Conservation (phyloP, 2,329 filamentous ascomycete genomes). For the Venturia carpophila region DNA sequence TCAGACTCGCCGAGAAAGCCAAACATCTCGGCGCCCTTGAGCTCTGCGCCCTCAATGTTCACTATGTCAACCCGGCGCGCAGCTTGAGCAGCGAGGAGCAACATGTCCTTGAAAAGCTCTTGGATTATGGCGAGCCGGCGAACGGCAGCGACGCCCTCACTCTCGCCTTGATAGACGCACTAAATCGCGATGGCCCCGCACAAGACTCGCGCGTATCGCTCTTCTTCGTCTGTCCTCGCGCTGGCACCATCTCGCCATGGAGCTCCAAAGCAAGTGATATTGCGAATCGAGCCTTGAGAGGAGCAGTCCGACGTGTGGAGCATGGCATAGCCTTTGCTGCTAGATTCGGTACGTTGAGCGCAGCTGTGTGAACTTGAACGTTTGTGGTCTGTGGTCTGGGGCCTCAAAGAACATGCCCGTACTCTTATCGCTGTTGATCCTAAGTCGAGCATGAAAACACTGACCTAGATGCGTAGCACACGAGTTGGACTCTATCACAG, state of each 20-base stretch:
- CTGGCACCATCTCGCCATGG: constrained; percentile 85
- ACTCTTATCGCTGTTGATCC: neutral
- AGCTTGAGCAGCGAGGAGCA: constrained; percentile 39
- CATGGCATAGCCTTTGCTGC: constrained; percentile 72
- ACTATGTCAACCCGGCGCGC: constrained; percentile 40
- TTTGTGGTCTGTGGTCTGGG: constrained; percentile 47
- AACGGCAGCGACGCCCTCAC: constrained; percentile 39
- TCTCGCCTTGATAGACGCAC: constrained; percentile 38
- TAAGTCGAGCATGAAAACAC: neutral
- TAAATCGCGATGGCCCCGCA: constrained; percentile 42
- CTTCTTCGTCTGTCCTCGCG: constrained; percentile 71
- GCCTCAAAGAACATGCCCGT: constrained; percentile 33
- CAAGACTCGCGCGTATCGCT: constrained; percentile 46
- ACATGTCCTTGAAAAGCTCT: constrained; percentile 49
- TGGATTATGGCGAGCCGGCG: constrained; percentile 52
- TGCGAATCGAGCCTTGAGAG: constrained; percentile 74
- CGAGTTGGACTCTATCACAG: neutral
- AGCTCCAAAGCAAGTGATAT: constrained; percentile 94
- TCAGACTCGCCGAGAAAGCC: constrained; percentile 40
- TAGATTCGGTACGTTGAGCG: constrained; percentile 14
- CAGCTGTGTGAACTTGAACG: constrained; percentile 20
- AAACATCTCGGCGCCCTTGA: constrained; percentile 39
- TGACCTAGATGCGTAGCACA: neutral
- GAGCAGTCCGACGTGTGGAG: constrained; percentile 70
- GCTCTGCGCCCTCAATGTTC: constrained; percentile 44